Evolutionary conservation across 176 grass and related monocot genomes (phyloP), one percentile per base, ranked within the genome.

Genomic region (Oryza glumipatula): DNA sequence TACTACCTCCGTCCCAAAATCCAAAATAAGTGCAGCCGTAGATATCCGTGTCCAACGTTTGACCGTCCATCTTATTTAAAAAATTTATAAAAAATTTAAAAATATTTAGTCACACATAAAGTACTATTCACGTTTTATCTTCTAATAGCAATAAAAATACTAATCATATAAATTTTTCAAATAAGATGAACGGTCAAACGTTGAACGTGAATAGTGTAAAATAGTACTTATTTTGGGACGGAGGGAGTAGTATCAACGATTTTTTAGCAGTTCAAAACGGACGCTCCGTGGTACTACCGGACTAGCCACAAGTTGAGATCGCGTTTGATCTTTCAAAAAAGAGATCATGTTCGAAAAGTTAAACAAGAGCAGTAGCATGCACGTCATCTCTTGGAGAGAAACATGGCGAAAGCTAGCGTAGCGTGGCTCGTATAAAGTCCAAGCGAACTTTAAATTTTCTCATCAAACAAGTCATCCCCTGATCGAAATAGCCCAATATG

Each of bases 231-330:
- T 26, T 26, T 26, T 26, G 26, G 26, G 1, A 26, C 1, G 1
- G 26, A 26, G 26, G 26, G 26, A 26, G 26, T 26, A 30, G 38
- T 61, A 9, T 28, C 22, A 38, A 70, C 15, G 16, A 16, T n/a
- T 60, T 48, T 43, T 63, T 63, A 10, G 58, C 58, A 63, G n/a
- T 63, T 86, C 32, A 43, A 87, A 87, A 19, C 60, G 13, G 26
- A 21, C 9, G 4, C 9, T 61, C 22, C 12, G 66, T 26, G 1
- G 67, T 6, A 49, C 21, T 8, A 58, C 16, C 6, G 44, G 44
- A 10, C 72, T 19, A 32, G 72, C 44, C 5, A 54, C 23, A 33
- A 67, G 19, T 51, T 49, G 26, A 67, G 39, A 67, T 51, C 2
- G 13, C 47, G 16, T 10, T 22, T 54, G 52, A 56, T 56, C 52